A percentile compares a stretch with the other conserved stretches of the same genome.
Evolutionary conservation across 2,329 filamentous ascomycete species (phyloP).

Genomic region (Annulohypoxylon truncatum): DNA sequence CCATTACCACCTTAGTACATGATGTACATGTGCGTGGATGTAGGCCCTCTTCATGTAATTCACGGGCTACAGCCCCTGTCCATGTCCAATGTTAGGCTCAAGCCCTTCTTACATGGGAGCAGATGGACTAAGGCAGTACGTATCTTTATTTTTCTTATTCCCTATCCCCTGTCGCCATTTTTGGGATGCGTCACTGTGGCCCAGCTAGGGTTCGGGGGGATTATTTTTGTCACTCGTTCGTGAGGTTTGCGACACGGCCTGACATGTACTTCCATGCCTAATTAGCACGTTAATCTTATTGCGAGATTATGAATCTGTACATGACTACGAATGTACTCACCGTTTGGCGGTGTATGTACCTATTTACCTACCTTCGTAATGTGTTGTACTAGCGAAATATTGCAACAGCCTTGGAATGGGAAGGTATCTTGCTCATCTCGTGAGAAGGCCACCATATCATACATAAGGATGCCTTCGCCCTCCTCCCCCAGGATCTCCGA

Average conservation of each 20-base stretch:
- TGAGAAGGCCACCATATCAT: conserved; percentile 45
- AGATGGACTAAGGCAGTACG: not conserved
- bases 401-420: conserved; percentile 36
- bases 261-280: conserved; percentile 43
- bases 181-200: conserved; percentile 49
- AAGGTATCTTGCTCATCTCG: conserved; percentile 42
- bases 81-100: conserved; percentile 16
- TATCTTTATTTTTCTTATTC: conserved; percentile 10
- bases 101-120: conserved; percentile 29
- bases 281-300: conserved; percentile 37
- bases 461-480: conserved; percentile 49
- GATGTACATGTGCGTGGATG: not conserved
- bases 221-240: conserved; percentile 50
- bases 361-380: conserved; percentile 27
- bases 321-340: conserved; percentile 40
- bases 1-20: conserved; percentile 4
- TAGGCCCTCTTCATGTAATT: not conserved
- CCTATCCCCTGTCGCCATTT: conserved; percentile 41
- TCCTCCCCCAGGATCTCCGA: conserved; percentile 38
- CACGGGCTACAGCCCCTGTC: conserved; percentile 28
- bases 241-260: conserved; percentile 36
- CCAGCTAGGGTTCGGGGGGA: conserved; percentile 39
- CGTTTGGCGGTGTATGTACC: conserved; percentile 51
- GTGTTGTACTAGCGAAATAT: conserved; percentile 42
- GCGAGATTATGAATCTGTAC: conserved; percentile 43